phyloP scores from a whole-genome alignment of 2,329 filamentous ascomycete genomes.

The Dothideomycetes sp. region DNA sequence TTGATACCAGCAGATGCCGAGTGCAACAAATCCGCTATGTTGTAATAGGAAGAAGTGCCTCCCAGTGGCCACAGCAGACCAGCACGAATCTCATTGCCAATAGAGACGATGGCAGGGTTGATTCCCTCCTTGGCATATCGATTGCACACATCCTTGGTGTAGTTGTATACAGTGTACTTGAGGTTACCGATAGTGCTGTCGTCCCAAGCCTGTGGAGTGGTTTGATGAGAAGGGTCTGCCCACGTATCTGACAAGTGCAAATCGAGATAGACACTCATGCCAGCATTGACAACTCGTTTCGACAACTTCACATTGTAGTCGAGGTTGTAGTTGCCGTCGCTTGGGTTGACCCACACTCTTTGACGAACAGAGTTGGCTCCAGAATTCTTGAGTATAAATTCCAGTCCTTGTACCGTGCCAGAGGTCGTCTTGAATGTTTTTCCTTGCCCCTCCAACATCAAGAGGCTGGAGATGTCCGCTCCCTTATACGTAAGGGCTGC shows the following conservation, averaged over 20 bases:
- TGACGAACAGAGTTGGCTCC: slow-evolving; percentile 22
- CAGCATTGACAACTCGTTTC: slow-evolving; percentile 24
- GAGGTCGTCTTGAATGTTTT: slow-evolving; percentile 27
- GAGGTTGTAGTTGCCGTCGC: slow-evolving; percentile 22
- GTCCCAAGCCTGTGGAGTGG: slow-evolving; percentile 25
- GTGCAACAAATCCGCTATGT: slow-evolving; percentile 26
- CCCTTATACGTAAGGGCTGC: slow-evolving; percentile 26
- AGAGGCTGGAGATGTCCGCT: slow-evolving; percentile 30
- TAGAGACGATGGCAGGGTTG: slow-evolving; percentile 30
- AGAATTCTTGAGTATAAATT: slow-evolving; percentile 18
- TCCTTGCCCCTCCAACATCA: slow-evolving; percentile 27
- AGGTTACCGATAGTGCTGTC: slow-evolving; percentile 24
- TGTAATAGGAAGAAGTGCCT: slow-evolving; percentile 23
- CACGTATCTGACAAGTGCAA: slow-evolving; percentile 28
- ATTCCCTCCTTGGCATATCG: slow-evolving; percentile 32
- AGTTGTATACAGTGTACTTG: slow-evolving; percentile 23
- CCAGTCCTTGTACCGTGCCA: slow-evolving; percentile 23
- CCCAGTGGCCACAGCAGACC: slow-evolving; percentile 30
- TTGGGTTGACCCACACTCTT: slow-evolving; percentile 24
- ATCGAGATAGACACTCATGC: slow-evolving; percentile 25
- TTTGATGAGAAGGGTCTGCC: slow-evolving; percentile 29
- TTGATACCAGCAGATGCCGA: slow-evolving; percentile 23
- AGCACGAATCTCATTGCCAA: slow-evolving; percentile 31
- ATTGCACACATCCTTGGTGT: slow-evolving; percentile 29
- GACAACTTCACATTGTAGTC: slow-evolving; percentile 29